Evolutionary conservation across 164 flowering plant genomes (phyloP).

Genomic region (Liquidambar formosana): DNA sequence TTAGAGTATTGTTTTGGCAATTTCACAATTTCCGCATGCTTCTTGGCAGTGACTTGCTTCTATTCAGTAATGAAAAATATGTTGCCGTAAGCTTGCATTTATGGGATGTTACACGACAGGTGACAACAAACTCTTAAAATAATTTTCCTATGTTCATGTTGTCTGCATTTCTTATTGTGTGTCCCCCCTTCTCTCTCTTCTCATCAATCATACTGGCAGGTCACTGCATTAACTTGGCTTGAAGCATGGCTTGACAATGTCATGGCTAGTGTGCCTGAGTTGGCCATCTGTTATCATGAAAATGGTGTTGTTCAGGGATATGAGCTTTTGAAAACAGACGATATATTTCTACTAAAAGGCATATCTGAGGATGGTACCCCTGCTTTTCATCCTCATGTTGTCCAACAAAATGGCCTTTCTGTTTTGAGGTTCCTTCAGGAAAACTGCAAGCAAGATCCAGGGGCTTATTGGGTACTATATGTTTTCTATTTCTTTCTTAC

Average conservation of each 20-base stretch:
- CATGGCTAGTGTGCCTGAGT: conserved; percentile 97
- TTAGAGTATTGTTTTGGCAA: conserved; percentile 88
- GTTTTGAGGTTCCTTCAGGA: conserved; percentile 94
- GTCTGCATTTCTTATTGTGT: not conserved
- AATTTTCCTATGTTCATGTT: not conserved
- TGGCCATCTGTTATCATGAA: conserved; percentile 95
- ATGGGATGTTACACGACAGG: conserved; percentile 86
- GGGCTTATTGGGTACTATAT: conserved; percentile 91
- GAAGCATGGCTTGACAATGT: conserved; percentile 99
- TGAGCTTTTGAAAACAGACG: conserved; percentile 94
- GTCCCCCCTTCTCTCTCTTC: not conserved
- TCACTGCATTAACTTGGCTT: conserved; percentile 92
- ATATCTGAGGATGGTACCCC: conserved; percentile 91
- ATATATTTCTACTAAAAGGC: conserved; percentile 84
- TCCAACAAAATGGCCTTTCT: conserved; percentile 95
- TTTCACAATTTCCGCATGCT: conserved; percentile 97
- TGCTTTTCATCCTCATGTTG: conserved; percentile 95
- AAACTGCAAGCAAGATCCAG: conserved; percentile 98
- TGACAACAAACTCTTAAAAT: conserved; percentile 11
- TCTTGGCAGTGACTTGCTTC: conserved; percentile 89
- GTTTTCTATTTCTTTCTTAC: conserved; percentile 4
- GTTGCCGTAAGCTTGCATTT: conserved; percentile 94
- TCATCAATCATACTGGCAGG: conserved; percentile 40
- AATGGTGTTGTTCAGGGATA: conserved; percentile 96
- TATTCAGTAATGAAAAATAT: conserved; percentile 94